These are phyloP conservation scores for Tilletia caries DNA, from an alignment of 1,284 basidiomycete species.

Conservation along the genomic window DNA sequence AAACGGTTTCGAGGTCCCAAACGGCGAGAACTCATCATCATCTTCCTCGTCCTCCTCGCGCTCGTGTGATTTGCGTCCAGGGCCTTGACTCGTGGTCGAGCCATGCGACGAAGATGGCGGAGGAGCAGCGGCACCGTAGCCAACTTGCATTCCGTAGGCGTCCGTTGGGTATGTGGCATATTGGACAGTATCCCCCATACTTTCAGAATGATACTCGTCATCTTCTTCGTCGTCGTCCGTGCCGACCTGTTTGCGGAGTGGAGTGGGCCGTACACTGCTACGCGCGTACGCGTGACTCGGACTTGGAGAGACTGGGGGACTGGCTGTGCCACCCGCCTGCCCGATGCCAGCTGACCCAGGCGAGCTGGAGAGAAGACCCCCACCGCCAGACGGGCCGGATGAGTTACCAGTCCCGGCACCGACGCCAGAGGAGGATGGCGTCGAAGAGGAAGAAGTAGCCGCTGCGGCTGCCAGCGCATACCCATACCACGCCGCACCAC, in stretches of 20 bases:
- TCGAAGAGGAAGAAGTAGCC: background rate
- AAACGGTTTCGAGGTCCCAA: conserved; percentile 41
- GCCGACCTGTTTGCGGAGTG: background rate
- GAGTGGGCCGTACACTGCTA: background rate
- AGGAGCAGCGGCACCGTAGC: conserved; percentile 17
- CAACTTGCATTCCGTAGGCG: conserved; percentile 27
- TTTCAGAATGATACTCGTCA: conserved; percentile 45
- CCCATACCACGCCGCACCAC: conserved; percentile 6
- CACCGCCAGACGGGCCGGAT: too few species aligned
- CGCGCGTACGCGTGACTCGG: background rate
- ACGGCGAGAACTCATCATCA: conserved; percentile 63
- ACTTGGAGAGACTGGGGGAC: background rate
- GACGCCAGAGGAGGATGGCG: background rate
- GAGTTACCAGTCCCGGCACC: background rate
- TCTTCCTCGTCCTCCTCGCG: conserved; percentile 48
- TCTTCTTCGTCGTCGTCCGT: conserved; percentile 22
- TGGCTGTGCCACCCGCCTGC: too few species aligned
- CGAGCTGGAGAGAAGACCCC: background rate
- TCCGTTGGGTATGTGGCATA: conserved; percentile 26
- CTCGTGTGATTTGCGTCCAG: conserved; percentile 28
- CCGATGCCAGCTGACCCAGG: background rate
- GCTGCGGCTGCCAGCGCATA: conserved; percentile 4
- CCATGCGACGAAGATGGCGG: background rate
- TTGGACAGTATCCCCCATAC: conserved; percentile 29
- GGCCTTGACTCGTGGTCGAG: background rate